These are phyloP conservation scores for Sambucus nigra DNA, from an alignment of 129 eudicot species.

Conservation along the genomic window DNA sequence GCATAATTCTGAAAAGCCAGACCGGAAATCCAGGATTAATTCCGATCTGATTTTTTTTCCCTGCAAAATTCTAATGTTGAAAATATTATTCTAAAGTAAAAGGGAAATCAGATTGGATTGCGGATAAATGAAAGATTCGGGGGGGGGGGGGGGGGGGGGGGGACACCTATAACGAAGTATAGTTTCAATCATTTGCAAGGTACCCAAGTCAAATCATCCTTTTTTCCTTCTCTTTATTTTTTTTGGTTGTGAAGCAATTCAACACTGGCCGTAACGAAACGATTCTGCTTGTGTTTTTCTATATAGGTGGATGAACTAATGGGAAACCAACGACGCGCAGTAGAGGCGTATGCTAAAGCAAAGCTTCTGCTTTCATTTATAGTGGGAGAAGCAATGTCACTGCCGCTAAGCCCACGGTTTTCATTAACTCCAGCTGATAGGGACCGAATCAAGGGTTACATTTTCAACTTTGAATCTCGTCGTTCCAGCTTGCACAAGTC, in stretches of 20 bases:
- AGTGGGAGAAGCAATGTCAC: constrained; percentile 12
- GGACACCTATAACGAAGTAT: too few species aligned
- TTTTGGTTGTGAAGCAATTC: background rate
- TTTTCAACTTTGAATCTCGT: constrained; percentile 11
- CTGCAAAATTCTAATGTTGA: too few species aligned
- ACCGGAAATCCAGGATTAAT: too few species aligned
- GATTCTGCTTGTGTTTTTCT: background rate
- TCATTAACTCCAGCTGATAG: background rate
- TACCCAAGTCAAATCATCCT: too few species aligned
- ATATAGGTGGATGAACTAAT: constrained; percentile 18
- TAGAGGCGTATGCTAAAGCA: constrained; percentile 13
- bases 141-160: too few species aligned
- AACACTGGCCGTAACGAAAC: background rate
- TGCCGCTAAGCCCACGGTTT: constrained; percentile 13
- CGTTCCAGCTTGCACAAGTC: background rate
- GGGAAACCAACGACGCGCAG: constrained; percentile 10
- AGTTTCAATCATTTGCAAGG: too few species aligned
- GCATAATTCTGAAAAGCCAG: too few species aligned
- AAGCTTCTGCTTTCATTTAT: constrained; percentile 13
- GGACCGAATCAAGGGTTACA: constrained; percentile 14
- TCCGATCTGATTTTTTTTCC: too few species aligned
- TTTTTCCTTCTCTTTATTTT: background rate
- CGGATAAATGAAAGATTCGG: too few species aligned
- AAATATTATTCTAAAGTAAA: too few species aligned
- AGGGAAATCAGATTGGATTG: too few species aligned